Conservation (phyloP, 768 basidiomycete species). For the Pisolithus albus region DNA sequence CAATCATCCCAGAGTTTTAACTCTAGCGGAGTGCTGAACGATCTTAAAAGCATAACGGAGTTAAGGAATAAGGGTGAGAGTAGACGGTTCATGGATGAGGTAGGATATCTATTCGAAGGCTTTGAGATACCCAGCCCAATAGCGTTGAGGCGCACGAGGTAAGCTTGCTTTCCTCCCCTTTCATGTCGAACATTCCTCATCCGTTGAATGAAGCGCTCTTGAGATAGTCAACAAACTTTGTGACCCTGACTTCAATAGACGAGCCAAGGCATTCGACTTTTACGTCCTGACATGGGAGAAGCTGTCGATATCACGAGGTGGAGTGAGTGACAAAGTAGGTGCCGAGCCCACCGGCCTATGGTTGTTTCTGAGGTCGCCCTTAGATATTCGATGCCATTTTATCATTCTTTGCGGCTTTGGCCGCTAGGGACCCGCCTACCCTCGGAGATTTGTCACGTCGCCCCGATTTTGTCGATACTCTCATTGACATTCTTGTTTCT, state of each 20-base stretch:
- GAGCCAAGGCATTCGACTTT: slow-evolving; percentile 74
- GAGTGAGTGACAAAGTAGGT: slow-evolving; percentile 53
- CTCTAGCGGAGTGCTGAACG: slow-evolving; percentile 57
- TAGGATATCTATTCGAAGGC: slow-evolving; percentile 82
- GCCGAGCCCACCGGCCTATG: neutral
- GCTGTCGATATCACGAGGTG: slow-evolving; percentile 51
- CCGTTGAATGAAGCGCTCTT: slow-evolving; percentile 46
- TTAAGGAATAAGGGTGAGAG: slow-evolving; percentile 75
- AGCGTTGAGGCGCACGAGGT: slow-evolving; percentile 66
- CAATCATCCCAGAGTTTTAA: slow-evolving; percentile 33
- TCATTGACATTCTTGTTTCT: slow-evolving; percentile 37
- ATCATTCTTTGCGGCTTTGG: slow-evolving; percentile 53
- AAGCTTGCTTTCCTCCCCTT: slow-evolving; percentile 1
- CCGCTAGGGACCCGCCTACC: slow-evolving; percentile 51
- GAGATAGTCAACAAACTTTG: slow-evolving; percentile 73
- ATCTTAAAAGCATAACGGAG: slow-evolving; percentile 74
- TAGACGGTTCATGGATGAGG: slow-evolving; percentile 73
- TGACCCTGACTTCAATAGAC: slow-evolving; percentile 67
- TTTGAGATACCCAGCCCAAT: slow-evolving; percentile 47
- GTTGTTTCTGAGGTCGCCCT: neutral
- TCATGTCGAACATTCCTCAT: neutral
- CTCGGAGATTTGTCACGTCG: slow-evolving; percentile 46
- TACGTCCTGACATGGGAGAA: slow-evolving; percentile 62
- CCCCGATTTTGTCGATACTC: slow-evolving; percentile 31
- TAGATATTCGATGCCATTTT: slow-evolving; percentile 63